Base-by-base conservation (phyloP, 176 grass and related monocot genomes). In the Guadua angustifolia region DNA sequence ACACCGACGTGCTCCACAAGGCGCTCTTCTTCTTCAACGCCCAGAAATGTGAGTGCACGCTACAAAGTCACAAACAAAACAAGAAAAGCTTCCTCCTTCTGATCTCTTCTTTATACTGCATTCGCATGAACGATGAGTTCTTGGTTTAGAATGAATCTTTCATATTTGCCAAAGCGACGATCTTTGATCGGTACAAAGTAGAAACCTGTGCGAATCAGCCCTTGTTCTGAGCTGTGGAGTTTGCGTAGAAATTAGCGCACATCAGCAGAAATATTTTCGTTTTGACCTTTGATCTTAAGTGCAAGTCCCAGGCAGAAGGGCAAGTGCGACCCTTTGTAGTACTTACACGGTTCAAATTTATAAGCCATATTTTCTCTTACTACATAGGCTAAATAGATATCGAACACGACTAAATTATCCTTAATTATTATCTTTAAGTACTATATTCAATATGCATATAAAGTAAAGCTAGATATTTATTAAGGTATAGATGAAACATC, bases 1-100 rank as follows among this genome's bases (percentile, higher is more conserved):
- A 99, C 90, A 90, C 93, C 3, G 82, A 92, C 0, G 91, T 88
- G 21, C 87, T 95, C 47, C 16, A 52, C 50, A 52, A 18, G 50
- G 16, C 50, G 50, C 16, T 52, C 16, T 5, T 52, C 50, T 52
- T 18, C 16, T 52, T 52, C 50, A 52, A 52, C 50, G 50, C 50
- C 50, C 15, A 52, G 16, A 52, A 52, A 18, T 18, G 50, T 52
- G 50, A 52, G 50, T 52, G 5, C 50, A 52, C 50, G 1, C 16
- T 18, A 6, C 16, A 52, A 18, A 52, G 16, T 18, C 50, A 3
- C 16, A 18, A 19, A 21, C 18, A 21, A 56, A 21, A 56, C 52
- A 21, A 56, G 6, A 56, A 56, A 56, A 56, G 18, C 52, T 56
- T 56, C 52, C 18, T 45, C 52, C 18, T 19, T 7, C 7, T 2